phyloP scores from a whole-genome alignment of 768 basidiomycete species.

The Termitomyces sp. region DNA sequence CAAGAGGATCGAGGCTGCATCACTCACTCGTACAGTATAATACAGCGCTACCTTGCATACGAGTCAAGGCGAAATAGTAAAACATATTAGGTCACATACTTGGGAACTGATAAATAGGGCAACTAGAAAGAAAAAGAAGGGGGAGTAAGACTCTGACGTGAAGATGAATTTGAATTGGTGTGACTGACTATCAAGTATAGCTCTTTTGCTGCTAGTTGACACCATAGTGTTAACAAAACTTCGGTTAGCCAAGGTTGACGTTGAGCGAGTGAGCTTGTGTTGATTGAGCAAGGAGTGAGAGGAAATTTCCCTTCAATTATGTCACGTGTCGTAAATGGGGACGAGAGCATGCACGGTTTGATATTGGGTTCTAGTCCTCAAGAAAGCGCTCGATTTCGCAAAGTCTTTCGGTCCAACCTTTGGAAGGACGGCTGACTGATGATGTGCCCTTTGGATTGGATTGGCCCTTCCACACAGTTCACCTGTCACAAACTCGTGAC shows the following conservation, averaged over 20 bases:
- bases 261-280: background rate
- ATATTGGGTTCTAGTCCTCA: too few species aligned
- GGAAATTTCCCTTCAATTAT: background rate
- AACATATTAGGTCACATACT: conserved; percentile 28
- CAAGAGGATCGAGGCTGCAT: background rate
- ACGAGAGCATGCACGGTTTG: too few species aligned
- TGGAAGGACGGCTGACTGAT: too few species aligned
- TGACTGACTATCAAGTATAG: conserved; percentile 16
- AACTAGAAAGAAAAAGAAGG: conserved; percentile 26
- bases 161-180: background rate
- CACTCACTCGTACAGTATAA: conserved; percentile 66
- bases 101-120: conserved; percentile 47
- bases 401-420: too few species aligned
- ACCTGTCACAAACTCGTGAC: too few species aligned
- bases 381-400: too few species aligned
- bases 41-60: conserved; percentile 66
- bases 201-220: conserved; percentile 14
- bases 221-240: conserved; percentile 6
- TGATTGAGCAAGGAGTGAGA: background rate
- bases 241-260: background rate
- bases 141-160: conserved; percentile 2
- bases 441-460: too few species aligned
- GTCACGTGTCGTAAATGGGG: background rate
- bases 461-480: too few species aligned
- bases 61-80: conserved; percentile 16